These are phyloP conservation scores for Alternaria infectoria DNA, from an alignment of 2,329 filamentous ascomycete genomes.

Conservation along the genomic window DNA sequence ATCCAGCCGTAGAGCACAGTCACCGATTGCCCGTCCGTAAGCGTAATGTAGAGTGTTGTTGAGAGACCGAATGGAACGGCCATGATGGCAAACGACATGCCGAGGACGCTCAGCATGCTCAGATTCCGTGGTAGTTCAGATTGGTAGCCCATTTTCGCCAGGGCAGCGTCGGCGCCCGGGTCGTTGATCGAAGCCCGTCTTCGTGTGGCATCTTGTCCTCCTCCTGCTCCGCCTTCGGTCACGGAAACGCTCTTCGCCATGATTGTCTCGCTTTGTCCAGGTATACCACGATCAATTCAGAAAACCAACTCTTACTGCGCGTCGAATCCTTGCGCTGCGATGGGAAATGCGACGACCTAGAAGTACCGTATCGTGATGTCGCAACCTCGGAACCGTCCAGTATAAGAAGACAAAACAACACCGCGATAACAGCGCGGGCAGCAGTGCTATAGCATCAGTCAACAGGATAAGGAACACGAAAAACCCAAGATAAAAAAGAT, in stretches of 20 bases:
- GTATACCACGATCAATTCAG: not conserved
- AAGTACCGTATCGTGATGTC: not conserved
- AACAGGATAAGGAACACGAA: not conserved
- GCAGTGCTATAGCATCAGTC: not conserved
- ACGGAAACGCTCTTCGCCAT: constrained; percentile 29
- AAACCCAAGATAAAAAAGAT: not conserved
- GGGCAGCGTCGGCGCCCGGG: constrained; percentile 62
- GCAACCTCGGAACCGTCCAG: not conserved
- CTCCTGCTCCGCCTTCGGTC: constrained; percentile 19
- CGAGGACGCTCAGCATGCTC: constrained; percentile 73
- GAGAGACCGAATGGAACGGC: constrained; percentile 71
- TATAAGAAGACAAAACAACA: not conserved
- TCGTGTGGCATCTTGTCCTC: constrained; percentile 6
- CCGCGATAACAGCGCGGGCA: not conserved
- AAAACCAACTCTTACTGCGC: constrained; percentile 4
- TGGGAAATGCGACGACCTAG: not conserved
- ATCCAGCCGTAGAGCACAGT: constrained; percentile 76
- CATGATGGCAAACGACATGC: constrained; percentile 77
- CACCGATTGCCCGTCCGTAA: constrained; percentile 72
- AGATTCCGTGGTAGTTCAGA: constrained; percentile 69
- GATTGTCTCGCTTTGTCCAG: not conserved
- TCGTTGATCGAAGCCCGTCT: constrained; percentile 35
- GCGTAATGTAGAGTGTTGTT: constrained; percentile 71
- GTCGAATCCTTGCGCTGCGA: not conserved
- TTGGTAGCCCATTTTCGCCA: constrained; percentile 72